A percentile compares a stretch with the other conserved stretches of the same genome.
These are phyloP conservation scores for Volvox carteri DNA, from an alignment of 163 green algal genomes.

Conservation along the genomic window DNA sequence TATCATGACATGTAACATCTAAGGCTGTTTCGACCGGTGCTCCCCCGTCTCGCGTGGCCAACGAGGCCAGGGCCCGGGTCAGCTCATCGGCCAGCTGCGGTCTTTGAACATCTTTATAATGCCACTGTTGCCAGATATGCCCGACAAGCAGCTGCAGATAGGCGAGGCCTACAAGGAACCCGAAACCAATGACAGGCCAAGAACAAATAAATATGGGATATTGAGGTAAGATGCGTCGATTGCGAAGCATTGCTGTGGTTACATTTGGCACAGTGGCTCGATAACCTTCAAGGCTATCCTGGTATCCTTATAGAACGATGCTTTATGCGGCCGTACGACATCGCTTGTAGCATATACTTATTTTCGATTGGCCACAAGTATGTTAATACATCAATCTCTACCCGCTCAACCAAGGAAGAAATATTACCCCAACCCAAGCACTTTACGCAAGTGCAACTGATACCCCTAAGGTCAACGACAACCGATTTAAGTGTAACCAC, in stretches of 20 bases:
- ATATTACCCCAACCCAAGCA: no score
- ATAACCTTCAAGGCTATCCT: no score
- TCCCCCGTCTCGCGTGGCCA: background rate
- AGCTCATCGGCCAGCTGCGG: background rate
- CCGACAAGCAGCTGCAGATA: slow-evolving; percentile 14
- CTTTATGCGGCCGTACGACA: no score
- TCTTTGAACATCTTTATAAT: background rate
- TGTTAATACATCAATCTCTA: no score
- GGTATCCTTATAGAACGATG: no score
- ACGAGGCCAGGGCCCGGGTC: background rate
- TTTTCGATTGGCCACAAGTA: no score
- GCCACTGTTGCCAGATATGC: slow-evolving; percentile 5
- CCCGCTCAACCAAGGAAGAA: no score
- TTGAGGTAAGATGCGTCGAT: background rate
- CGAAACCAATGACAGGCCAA: background rate
- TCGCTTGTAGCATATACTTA: no score
- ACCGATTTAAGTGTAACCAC: no score
- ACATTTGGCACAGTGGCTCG: no score
- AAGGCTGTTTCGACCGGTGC: background rate
- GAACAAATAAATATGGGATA: background rate
- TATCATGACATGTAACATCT: slow-evolving; percentile 5
- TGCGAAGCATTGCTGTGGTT: background rate
- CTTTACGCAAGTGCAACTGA: no score
- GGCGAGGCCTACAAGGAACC: background rate
- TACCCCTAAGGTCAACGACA: no score